Percentiles rank a stretch among this genome's conserved stretches.
Evolutionary conservation across 139 green algal species (phyloP).

Genomic region (Astrephomene gubernaculifera): DNA sequence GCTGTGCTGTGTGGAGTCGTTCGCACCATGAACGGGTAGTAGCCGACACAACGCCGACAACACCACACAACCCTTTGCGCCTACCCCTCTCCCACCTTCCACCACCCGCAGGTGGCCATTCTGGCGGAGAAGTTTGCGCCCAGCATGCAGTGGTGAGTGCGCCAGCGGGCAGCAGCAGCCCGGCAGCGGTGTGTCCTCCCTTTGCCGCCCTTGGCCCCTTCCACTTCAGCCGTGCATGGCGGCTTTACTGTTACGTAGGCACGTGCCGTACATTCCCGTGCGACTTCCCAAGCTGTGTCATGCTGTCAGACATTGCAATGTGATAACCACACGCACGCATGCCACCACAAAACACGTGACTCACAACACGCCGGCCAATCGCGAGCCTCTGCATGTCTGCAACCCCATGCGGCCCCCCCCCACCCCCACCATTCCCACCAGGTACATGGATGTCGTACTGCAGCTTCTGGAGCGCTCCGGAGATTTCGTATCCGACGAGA

Average conservation of each 20-base stretch:
- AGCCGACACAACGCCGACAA: background rate
- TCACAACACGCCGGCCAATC: too few relatives aligned
- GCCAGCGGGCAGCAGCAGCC: background rate
- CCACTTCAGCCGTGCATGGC: too few relatives aligned
- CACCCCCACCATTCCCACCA: background rate
- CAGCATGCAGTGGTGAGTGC: conserved; percentile 82
- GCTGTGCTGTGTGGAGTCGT: too few relatives aligned
- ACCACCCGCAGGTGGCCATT: conserved; percentile 87
- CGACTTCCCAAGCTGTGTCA: too few relatives aligned
- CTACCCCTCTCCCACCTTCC: too few relatives aligned
- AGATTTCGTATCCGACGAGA: conserved; percentile 93
- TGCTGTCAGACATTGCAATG: too few relatives aligned
- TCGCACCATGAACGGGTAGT: too few relatives aligned
- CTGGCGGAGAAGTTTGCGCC: conserved; percentile 94
- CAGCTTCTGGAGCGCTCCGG: conserved; percentile 92
- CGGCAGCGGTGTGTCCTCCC: background rate
- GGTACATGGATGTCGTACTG: conserved; percentile 95
- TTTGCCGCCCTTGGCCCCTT: too few relatives aligned
- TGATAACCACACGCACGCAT: too few relatives aligned
- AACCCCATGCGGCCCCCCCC: background rate
- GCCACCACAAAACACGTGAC: too few relatives aligned
- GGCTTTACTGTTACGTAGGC: too few relatives aligned
- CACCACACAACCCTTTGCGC: background rate
- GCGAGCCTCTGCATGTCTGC: background rate
- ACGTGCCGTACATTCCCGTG: too few relatives aligned